Percentiles rank a stretch among this genome's conserved stretches.
Conservation (phyloP, 352 stramenopile genomes). For the Phytophthora sp. region DNA sequence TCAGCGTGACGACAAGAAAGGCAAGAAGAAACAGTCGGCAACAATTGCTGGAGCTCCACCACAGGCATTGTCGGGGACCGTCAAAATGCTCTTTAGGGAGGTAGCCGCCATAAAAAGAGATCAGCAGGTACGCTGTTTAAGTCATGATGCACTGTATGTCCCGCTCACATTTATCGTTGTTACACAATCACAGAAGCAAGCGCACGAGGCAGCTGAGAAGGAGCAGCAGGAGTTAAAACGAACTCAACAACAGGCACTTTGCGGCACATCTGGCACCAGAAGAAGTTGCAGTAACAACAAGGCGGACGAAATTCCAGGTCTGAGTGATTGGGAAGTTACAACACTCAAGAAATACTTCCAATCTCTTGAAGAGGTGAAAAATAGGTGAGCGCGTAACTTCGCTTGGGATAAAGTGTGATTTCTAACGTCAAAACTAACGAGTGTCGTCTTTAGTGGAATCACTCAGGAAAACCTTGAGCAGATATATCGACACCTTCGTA, state of each 20-base stretch:
- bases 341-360: conserved; percentile 60
- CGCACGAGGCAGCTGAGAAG: conserved; percentile 31
- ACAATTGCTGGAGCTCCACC: conserved; percentile 37
- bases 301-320: conserved; percentile 14
- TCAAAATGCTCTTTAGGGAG: conserved; percentile 76
- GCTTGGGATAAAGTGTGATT: background rate
- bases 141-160: no score
- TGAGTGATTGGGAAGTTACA: conserved; percentile 62
- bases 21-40: conserved; percentile 29
- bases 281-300: conserved; percentile 14
- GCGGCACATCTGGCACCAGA: background rate
- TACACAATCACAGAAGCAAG: conserved; percentile 26
- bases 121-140: conserved; percentile 46
- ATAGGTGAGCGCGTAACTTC: no score
- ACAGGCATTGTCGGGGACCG: conserved; percentile 66
- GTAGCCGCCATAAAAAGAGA: conserved; percentile 56
- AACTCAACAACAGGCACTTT: conserved; percentile 34
- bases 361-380: conserved; percentile 45
- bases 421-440: no score
- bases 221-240: conserved; percentile 51
- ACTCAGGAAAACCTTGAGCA: conserved; percentile 9
- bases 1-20: conserved; percentile 10
- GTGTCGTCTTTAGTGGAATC: conserved; percentile 30
- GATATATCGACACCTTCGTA: conserved; percentile 29
- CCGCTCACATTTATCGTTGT: background rate